Conservation (phyloP, 2,329 filamentous ascomycete genomes). For the Hymenoscyphus salicellus region DNA sequence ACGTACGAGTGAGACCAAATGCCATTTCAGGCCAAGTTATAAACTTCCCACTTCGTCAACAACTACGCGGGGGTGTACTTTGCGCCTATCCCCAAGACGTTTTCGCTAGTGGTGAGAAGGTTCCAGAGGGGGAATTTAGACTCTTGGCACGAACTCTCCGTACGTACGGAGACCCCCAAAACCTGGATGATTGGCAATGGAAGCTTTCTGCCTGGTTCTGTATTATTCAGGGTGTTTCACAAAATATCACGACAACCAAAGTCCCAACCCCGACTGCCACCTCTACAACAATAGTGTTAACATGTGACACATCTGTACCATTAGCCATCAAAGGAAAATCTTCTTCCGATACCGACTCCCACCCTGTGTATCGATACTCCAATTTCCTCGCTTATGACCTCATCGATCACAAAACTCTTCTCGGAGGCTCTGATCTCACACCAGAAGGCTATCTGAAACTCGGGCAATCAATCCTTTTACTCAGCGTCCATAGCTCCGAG, state of each 20-base stretch:
- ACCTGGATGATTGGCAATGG: conserved; percentile 5
- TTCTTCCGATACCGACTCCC: neutral
- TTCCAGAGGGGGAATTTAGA: neutral
- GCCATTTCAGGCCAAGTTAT: neutral
- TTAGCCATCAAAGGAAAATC: neutral
- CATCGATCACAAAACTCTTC: neutral
- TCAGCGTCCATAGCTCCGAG: neutral
- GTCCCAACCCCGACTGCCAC: neutral
- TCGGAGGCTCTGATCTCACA: neutral
- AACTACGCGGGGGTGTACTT: neutral
- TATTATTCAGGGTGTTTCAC: neutral
- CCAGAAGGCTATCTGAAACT: neutral
- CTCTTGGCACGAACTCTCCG: neutral
- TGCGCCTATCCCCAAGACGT: neutral
- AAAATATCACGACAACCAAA: neutral
- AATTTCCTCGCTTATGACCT: neutral
- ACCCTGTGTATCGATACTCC: neutral
- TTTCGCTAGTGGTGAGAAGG: neutral
- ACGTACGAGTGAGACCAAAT: neutral
- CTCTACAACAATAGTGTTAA: neutral
- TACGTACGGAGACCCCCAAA: neutral
- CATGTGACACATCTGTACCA: neutral
- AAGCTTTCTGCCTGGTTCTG: neutral
- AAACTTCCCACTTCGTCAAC: neutral
- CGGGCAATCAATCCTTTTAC: neutral